These are phyloP conservation scores for Monosporozyma solicola DNA, from an alignment of 805 yeast species.

Conservation along the genomic window DNA sequence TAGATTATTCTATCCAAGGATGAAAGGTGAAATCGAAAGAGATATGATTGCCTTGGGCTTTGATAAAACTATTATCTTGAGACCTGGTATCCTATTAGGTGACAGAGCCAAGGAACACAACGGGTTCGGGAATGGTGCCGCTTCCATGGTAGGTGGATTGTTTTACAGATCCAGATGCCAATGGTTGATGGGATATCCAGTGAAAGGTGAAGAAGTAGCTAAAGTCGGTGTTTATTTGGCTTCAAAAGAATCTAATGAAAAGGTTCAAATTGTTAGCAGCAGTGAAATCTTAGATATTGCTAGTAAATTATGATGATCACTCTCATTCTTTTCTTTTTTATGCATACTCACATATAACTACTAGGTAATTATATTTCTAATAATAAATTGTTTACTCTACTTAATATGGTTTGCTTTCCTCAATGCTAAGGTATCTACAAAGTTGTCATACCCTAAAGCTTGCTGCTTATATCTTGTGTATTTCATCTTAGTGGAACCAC, in stretches of 20 bases:
- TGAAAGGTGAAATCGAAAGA: slow-evolving; percentile 72
- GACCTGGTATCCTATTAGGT: slow-evolving; percentile 73
- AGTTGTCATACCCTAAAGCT: too few relatives aligned
- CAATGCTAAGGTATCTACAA: background rate
- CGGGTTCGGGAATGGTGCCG: slow-evolving; percentile 31
- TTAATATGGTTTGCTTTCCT: too few relatives aligned
- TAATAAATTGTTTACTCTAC: background rate
- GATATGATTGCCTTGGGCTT: slow-evolving; percentile 54
- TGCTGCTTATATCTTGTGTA: too few relatives aligned
- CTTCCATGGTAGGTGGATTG: slow-evolving; percentile 27
- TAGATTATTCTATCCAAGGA: slow-evolving; percentile 47
- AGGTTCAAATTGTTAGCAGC: slow-evolving; percentile 26
- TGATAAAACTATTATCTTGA: slow-evolving; percentile 61
- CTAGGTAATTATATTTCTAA: background rate
- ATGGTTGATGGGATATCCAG: slow-evolving; percentile 34
- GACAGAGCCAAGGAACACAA: slow-evolving; percentile 36
- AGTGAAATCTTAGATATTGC: slow-evolving; percentile 23
- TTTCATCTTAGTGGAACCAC: too few relatives aligned
- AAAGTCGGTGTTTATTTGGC: slow-evolving; percentile 42
- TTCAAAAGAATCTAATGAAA: slow-evolving; percentile 19
- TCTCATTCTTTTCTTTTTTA: background rate
- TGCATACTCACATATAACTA: background rate
- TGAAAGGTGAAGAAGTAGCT: slow-evolving; percentile 61
- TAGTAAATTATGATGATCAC: background rate
- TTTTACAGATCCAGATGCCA: slow-evolving; percentile 31